Evolutionary conservation across 2,329 filamentous ascomycete genomes (phyloP), one percentile per base, ranked within the genome.

Genomic region (Septoria petroselini): DNA sequence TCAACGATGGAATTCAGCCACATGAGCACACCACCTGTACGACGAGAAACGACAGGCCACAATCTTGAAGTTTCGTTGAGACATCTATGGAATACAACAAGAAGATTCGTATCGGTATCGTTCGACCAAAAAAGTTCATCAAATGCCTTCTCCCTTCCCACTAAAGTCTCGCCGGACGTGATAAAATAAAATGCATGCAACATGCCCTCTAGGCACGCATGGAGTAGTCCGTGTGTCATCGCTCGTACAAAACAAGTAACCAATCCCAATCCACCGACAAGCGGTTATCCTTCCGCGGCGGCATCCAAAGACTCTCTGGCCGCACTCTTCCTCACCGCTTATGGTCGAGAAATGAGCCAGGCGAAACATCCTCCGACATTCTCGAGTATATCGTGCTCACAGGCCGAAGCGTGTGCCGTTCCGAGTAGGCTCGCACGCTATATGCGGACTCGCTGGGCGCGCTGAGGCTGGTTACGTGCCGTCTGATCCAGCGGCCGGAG

Each of bases 361-460:
- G 43, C 25, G 33, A 39, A 9, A 34, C 43, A 23, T 47, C 43
- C 19, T 47, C 43, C 4, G 43, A 47, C 27, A 40, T 25, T 15
- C 43, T 7, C 15, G 34, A 37, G 17, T 47, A 25, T 4, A 47
- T 21, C 18, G 43, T 47, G 23, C 43, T 47, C 11, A 39, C 33
- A n/a, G 43, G 43, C n/a, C 43, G 25, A 18, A 47, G 17, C n/a
- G 43, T 47, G 23, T 47, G 23, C 5, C 23, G 23, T 9, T 27
- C 23, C 23, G 23, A 27, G 23, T 27, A 27, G 5, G 23, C 43
- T 30, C 43, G 17, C 4, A 47, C 43, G 7, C 33, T 39, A 18
- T 47, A 47, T 15, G 39, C 34, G 11, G 43, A 47, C 11, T 39
- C 43, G 30, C 43, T 47, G 23, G 43, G 43, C 11, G 21, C 43